These are phyloP conservation scores for Magnolia sinica DNA, from an alignment of 164 flowering plant species.

Conservation along the genomic window DNA sequence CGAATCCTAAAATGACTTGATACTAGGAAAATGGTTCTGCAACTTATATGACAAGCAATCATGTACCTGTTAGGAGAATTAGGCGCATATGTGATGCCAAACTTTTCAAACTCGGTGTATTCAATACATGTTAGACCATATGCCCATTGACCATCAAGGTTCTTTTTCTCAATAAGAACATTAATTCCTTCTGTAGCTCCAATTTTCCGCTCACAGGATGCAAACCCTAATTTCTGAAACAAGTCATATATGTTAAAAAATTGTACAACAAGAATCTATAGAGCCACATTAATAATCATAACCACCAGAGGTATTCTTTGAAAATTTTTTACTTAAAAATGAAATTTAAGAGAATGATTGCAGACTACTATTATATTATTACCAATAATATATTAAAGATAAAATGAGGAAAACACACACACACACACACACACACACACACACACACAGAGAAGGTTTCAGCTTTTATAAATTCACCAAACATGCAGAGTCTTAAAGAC, in stretches of 20 bases:
- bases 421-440: no score
- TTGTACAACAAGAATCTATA: not conserved
- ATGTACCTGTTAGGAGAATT: constrained; percentile 47
- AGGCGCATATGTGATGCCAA: constrained; percentile 50
- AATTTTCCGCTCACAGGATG: constrained; percentile 67
- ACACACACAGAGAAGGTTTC: no score
- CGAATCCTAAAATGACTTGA: not conserved
- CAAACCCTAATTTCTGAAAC: constrained; percentile 91
- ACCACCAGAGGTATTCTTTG: no score
- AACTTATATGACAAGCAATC: not conserved
- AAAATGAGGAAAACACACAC: not conserved
- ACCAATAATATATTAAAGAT: no score
- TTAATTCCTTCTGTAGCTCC: constrained; percentile 98
- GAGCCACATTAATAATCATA: no score
- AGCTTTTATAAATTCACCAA: not conserved
- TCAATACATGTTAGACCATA: constrained; percentile 96
- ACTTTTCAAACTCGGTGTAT: constrained; percentile 92
- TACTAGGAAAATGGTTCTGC: not conserved
- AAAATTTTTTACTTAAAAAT: no score
- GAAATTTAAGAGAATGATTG: not conserved
- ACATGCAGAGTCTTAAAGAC: not conserved
- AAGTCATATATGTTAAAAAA: not conserved
- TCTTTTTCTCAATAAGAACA: constrained; percentile 80
- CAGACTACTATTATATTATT: no score
- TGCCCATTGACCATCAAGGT: constrained; percentile 72